A percentile compares a stretch with the other conserved stretches of the same genome.
Evolutionary conservation across 1,139 yeast genomes (phyloP).

Genomic region (Nakaseomyces bracarensis): DNA sequence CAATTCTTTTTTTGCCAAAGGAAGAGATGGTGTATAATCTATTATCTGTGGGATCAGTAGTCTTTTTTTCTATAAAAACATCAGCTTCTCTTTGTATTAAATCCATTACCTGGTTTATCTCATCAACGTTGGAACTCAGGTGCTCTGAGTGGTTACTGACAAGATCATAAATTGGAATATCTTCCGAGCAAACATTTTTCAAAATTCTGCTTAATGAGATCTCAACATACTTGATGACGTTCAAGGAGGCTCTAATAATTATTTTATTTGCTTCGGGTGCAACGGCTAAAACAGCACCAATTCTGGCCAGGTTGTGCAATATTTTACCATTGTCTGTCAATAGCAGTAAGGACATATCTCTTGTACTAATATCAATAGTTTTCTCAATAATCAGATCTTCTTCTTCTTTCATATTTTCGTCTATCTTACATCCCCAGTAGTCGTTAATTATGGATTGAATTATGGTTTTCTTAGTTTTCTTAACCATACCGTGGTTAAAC

Average conservation of each 20-base stretch:
- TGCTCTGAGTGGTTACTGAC: slow-evolving; percentile 16
- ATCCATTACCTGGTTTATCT: slow-evolving; percentile 14
- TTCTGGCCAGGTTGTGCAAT: slow-evolving; percentile 26
- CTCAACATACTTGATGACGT: slow-evolving; percentile 33
- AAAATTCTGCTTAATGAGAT: slow-evolving; percentile 34
- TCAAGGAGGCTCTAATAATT: slow-evolving; percentile 28
- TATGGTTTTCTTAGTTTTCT: slow-evolving; percentile 19
- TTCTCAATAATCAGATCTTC: slow-evolving; percentile 33
- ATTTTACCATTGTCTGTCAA: slow-evolving; percentile 38
- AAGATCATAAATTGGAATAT: slow-evolving; percentile 28
- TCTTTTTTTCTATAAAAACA: slow-evolving; percentile 18
- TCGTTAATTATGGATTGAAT: slow-evolving; percentile 32
- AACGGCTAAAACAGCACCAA: slow-evolving; percentile 31
- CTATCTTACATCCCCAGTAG: slow-evolving; percentile 36
- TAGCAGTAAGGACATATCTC: slow-evolving; percentile 25
- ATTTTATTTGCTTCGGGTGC: slow-evolving; percentile 30
- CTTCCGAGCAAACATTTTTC: slow-evolving; percentile 34
- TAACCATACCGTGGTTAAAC: slow-evolving; percentile 13
- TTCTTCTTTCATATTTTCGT: slow-evolving; percentile 12
- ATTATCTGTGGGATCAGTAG: slow-evolving; percentile 7
- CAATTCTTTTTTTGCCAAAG: slow-evolving; percentile 24
- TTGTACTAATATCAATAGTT: slow-evolving; percentile 28
- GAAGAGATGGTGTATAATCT: slow-evolving; percentile 19
- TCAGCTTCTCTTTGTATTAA: slow-evolving; percentile 22
- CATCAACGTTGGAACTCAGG: slow-evolving; percentile 8